Base-by-base conservation (phyloP, 140 eudicot species). In the Cichorium intybus region DNA sequence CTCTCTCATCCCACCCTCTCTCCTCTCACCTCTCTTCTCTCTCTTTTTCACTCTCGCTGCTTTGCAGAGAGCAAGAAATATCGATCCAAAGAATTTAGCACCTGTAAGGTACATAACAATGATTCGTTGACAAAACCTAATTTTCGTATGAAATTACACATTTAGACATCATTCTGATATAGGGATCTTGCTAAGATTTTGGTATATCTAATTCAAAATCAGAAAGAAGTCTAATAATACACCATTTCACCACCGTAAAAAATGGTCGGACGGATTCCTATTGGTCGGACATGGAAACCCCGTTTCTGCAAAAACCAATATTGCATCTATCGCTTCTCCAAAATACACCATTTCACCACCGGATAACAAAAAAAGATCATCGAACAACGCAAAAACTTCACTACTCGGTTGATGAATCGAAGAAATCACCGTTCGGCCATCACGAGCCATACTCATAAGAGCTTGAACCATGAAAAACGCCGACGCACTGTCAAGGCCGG, bases 401-500 rank as follows among this genome's bases (percentile, higher is more conserved):
- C n/a, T n/a, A n/a, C n/a, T n/a, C n/a, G n/a, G n/a, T n/a, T n/a
- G n/a, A n/a, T n/a, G n/a, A n/a, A n/a, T n/a, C n/a, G n/a, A n/a
- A n/a, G n/a, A n/a, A n/a, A n/a, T n/a, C n/a, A n/a, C n/a, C n/a
- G n/a, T 87, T 26, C 88, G 71, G 7, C 95, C 95, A 64, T 80
- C 89, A 17, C 84, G 79, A 34, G 96, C 96, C 10, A 87, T 72
- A 39, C 78, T 82, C 50, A 77, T 80, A 10, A 90, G 89, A 22
- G 85, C 82, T 60, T 84, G 96, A 48, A 80, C 67, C n/a, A 90
- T 96, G 41, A 90, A 90, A 79, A 87, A 90, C 6, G 97, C 96
- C 0, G 97, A 75, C 12, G 97, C 97, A 34, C 96, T 90, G 54
- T 90, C 97, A 1, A 90, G 86, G 10, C 97, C 97, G 16, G 80